phyloP scores from a whole-genome alignment of 768 basidiomycete genomes.

The Boletus barrowsii region DNA sequence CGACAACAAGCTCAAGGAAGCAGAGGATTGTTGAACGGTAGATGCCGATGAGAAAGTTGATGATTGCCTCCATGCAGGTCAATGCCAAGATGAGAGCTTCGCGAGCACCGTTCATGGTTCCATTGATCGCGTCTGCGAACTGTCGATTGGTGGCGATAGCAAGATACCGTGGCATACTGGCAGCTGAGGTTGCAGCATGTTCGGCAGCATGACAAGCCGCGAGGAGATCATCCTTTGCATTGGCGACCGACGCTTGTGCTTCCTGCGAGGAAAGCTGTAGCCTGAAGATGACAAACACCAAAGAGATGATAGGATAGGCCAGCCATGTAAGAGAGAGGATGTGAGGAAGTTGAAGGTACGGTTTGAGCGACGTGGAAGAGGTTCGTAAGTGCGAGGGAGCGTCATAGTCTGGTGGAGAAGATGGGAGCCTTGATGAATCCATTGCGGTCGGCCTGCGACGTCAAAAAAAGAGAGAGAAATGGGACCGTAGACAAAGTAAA shows the following conservation, averaged over 20 bases:
- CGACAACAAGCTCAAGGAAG: conserved; percentile 85
- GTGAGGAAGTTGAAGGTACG: conserved; percentile 81
- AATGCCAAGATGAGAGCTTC: conserved; percentile 69
- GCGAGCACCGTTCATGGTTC: conserved; percentile 71
- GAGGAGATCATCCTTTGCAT: conserved; percentile 73
- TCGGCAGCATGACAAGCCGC: conserved; percentile 86
- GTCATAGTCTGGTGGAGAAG: conserved; percentile 60
- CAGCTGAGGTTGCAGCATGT: conserved; percentile 73
- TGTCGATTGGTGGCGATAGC: conserved; percentile 81
- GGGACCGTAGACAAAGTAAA: conserved; percentile 13
- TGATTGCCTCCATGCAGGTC: conserved; percentile 81
- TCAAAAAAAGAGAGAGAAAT: conserved; percentile 10
- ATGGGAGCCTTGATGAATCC: conserved; percentile 29
- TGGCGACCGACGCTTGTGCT: conserved; percentile 62
- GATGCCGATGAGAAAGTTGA: conserved; percentile 88
- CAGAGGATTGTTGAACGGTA: conserved; percentile 94
- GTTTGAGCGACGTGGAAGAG: conserved; percentile 49
- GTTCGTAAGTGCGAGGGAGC: conserved; percentile 36
- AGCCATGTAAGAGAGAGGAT: conserved; percentile 88
- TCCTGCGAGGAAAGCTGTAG: conserved; percentile 70
- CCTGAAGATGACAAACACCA: conserved; percentile 84
- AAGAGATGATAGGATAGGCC: conserved; percentile 85
- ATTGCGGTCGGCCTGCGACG: conserved; percentile 41
- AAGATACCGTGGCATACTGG: conserved; percentile 86
- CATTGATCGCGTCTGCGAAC: conserved; percentile 76